Evolutionary conservation across 768 basidiomycete genomes (phyloP).

Genomic region (Kwoniella bestiolae): DNA sequence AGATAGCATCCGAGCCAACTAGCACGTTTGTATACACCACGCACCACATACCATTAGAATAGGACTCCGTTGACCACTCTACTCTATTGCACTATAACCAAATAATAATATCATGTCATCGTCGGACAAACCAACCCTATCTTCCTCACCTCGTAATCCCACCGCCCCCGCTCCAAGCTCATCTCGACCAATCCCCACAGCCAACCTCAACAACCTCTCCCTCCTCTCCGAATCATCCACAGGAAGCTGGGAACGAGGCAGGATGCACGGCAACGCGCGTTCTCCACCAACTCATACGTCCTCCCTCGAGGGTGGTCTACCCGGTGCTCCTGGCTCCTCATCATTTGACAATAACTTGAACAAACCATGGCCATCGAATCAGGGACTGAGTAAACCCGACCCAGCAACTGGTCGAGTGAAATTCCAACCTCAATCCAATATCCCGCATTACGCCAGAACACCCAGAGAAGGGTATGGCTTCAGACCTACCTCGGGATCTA

Average conservation of each 20-base stretch:
- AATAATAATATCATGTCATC: not conserved
- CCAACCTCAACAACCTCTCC: slow-evolving; percentile 41
- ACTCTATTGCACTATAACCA: not conserved
- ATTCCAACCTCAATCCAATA: slow-evolving; percentile 19
- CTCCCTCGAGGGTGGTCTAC: slow-evolving; percentile 1
- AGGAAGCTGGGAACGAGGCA: slow-evolving; percentile 55
- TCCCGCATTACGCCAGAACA: slow-evolving; percentile 33
- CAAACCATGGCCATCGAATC: slow-evolving; percentile 22
- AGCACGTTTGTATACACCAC: no score
- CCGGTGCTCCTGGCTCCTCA: not conserved
- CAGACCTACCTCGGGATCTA: slow-evolving; percentile 71
- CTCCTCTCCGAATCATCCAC: slow-evolving; percentile 50
- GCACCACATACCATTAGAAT: no score
- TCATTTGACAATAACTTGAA: not conserved
- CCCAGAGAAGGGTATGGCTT: slow-evolving; percentile 80
- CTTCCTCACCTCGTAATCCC: slow-evolving; percentile 10
- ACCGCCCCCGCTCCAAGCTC: not conserved
- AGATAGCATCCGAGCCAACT: no score
- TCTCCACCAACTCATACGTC: slow-evolving; percentile 34
- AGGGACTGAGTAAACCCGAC: slow-evolving; percentile 16
- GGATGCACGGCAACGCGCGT: slow-evolving; percentile 41
- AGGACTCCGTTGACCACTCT: not conserved
- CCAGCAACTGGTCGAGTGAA: slow-evolving; percentile 16
- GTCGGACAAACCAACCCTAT: slow-evolving; percentile 1
- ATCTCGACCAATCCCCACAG: slow-evolving; percentile 23